A percentile compares a stretch with the other conserved stretches of the same genome.
phyloP scores from a whole-genome alignment of 2,329 filamentous ascomycete genomes.

The Arthrobotrys iridis region DNA sequence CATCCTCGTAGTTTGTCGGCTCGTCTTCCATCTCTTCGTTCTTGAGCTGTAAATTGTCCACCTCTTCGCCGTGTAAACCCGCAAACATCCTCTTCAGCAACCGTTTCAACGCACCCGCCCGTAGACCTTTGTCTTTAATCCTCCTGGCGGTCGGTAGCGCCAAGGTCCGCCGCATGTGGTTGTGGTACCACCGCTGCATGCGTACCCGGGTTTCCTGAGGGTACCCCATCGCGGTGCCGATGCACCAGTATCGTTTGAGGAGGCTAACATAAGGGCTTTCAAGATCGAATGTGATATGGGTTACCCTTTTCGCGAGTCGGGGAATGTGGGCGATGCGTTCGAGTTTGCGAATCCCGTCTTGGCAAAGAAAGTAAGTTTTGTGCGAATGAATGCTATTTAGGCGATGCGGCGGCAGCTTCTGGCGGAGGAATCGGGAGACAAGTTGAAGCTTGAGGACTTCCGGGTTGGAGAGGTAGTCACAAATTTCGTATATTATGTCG shows the following conservation, averaged over 20 bases:
- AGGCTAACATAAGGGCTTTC: conserved; percentile 44
- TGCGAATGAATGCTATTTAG: conserved; percentile 27
- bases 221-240: conserved; percentile 42
- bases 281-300: conserved; percentile 40
- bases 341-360: conserved; percentile 38
- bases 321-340: conserved; percentile 34
- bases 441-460: conserved; percentile 38
- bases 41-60: background rate
- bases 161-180: conserved; percentile 31
- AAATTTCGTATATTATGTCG: conserved; percentile 44
- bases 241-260: conserved; percentile 47
- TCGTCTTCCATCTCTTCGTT: background rate
- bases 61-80: background rate
- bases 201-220: conserved; percentile 30
- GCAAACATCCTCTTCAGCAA: conserved; percentile 15
- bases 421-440: conserved; percentile 20
- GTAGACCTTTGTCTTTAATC: conserved; percentile 1
- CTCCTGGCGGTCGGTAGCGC: background rate
- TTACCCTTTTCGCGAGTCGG: conserved; percentile 21
- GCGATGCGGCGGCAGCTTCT: conserved; percentile 15
- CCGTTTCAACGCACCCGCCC: background rate
- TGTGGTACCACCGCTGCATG: conserved; percentile 45
- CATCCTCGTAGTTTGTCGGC: conserved; percentile 38
- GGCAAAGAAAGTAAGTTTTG: conserved; percentile 48
- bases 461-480: conserved; percentile 36